These are phyloP conservation scores for Alternaria ventricosa DNA, from an alignment of 2,329 filamentous ascomycete species.

Conservation along the genomic window DNA sequence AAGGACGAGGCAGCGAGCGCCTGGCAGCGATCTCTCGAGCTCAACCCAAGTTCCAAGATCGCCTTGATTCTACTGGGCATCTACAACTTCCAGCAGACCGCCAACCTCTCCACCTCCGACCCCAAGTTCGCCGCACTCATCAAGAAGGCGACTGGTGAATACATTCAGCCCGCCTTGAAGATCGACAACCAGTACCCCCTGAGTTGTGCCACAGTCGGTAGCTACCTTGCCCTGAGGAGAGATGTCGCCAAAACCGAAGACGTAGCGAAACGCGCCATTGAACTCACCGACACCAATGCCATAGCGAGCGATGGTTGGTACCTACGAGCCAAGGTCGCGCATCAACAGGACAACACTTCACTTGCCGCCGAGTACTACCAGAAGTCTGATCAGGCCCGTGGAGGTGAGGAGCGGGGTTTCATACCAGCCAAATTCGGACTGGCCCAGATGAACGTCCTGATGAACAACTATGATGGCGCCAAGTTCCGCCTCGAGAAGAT, in stretches of 20 bases:
- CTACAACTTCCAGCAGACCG: constrained; percentile 87
- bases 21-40: constrained; percentile 86
- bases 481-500: constrained; percentile 96
- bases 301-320: constrained; percentile 99
- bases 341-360: constrained; percentile 76
- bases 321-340: constrained; percentile 86
- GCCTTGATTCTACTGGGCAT: constrained; percentile 89
- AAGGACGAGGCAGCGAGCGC: constrained; percentile 90
- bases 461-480: constrained; percentile 85
- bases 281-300: constrained; percentile 93
- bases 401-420: constrained; percentile 88
- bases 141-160: constrained; percentile 92
- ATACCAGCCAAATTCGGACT: constrained; percentile 93
- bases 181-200: constrained; percentile 89
- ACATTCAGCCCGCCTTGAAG: constrained; percentile 93
- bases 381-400: constrained; percentile 87
- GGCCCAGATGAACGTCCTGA: constrained; percentile 85
- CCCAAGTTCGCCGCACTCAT: constrained; percentile 85
- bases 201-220: constrained; percentile 87
- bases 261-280: constrained; percentile 89
- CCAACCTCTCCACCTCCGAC: constrained; percentile 81
- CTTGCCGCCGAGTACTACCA: constrained; percentile 86
- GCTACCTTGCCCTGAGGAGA: constrained; percentile 87
- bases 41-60: constrained; percentile 83
- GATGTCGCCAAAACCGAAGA: constrained; percentile 81